Evolutionary conservation across 2,329 filamentous ascomycete genomes (phyloP).

Genomic region (Trichothecium sympodiale): DNA sequence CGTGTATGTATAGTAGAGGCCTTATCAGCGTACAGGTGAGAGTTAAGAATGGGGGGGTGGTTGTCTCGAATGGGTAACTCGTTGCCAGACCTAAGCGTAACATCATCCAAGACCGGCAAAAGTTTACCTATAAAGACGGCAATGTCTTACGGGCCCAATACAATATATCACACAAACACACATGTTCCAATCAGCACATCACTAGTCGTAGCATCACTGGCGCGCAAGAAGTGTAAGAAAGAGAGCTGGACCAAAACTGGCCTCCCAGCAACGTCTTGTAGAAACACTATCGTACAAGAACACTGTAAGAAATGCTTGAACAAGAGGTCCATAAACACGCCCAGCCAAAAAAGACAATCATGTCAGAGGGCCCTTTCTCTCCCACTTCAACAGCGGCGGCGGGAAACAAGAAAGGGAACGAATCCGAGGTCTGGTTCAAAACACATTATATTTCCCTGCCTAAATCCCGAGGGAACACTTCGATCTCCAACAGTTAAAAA

Average conservation of each 20-base stretch:
- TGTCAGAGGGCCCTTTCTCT: background rate
- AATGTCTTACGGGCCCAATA: no score
- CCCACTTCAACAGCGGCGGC: background rate
- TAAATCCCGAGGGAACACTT: background rate
- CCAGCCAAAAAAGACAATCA: conserved; percentile 13
- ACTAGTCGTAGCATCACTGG: no score
- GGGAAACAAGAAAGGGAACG: background rate
- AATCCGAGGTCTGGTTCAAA: background rate
- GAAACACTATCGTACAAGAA: conserved; percentile 13
- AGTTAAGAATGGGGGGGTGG: no score
- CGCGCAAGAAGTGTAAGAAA: conserved; percentile 1
- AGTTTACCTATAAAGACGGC: no score
- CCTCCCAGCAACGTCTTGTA: conserved; percentile 21
- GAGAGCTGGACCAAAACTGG: conserved; percentile 27
- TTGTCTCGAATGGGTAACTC: no score
- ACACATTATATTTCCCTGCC: conserved; percentile 1
- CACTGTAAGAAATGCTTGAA: conserved; percentile 11
- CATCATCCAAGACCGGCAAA: no score
- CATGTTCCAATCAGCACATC: no score
- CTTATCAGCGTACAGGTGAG: no score
- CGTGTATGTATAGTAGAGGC: no score
- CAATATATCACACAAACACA: no score
- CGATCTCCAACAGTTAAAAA: background rate
- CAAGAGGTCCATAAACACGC: conserved; percentile 26
- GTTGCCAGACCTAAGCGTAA: no score